Base-by-base conservation (phyloP, 116 monocot genomes). In the Dioscorea cayenensis region DNA sequence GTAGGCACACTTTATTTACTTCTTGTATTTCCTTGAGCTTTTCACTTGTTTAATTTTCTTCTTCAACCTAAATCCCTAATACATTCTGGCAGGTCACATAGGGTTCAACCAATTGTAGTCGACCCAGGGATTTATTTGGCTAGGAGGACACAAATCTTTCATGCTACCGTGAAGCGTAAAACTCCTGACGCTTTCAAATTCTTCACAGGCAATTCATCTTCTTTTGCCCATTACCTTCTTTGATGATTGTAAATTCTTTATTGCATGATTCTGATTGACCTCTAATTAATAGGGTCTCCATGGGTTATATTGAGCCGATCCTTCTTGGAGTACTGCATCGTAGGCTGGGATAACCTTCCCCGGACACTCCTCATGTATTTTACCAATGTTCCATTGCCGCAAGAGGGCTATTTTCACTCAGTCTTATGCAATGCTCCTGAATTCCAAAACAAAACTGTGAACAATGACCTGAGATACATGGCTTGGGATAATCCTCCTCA, bases 261-360 rank as follows among this genome's bases (percentile, higher is more conserved):
- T 55, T 16, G 43, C 14, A 55, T 11, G 16, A 18, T 19, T 23
- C 51, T 66, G 17, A 20, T 6, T 78, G 25, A 14, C 29, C 52
- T 63, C n/a, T 16, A 21, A 7, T 70, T 28, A 62, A 73, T 83
- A 99, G 99, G 99, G 74, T 94, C 99, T 21, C 94, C 91, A 28
- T 99, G 99, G 99, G 86, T 91, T 1, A 87, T 94, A 77, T 82
- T 99, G 14, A 94, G 89, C 60, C 67, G 94, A 61, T 27, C 74
- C 28, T 94, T 99, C 69, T 38, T 99, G 18, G 85, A 90, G 67
- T 94, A 87, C 75, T 94, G 99, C 74, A 85, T 91, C 23, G 20
- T 89, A 25, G 94, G 99, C 50, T 99, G 91, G 90, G 94, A 99
- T 35, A 99, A 99, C 68, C 86, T 99, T 10, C 99, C 99, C 16